Evolutionary conservation across 805 yeast genomes (phyloP).

Genomic region (Maudiozyma turicensis): DNA sequence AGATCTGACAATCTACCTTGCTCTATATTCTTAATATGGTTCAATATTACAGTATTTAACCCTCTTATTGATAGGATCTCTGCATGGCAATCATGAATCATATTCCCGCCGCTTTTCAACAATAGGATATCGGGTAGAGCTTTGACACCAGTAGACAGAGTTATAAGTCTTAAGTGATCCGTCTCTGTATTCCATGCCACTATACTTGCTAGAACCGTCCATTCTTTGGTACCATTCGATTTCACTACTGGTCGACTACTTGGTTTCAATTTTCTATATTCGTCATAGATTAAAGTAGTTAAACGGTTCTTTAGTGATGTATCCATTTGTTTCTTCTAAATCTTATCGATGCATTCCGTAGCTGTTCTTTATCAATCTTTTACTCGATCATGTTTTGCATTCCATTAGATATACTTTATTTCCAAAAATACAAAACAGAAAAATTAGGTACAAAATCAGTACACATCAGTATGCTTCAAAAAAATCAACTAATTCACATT

Average conservation of each 20-base stretch:
- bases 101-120: slow-evolving; percentile 38
- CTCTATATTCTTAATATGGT: slow-evolving; percentile 31
- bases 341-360: neutral
- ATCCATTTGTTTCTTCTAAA: neutral
- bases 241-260: slow-evolving; percentile 50
- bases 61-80: slow-evolving; percentile 68
- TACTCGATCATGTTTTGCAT: no score
- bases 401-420: no score
- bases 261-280: slow-evolving; percentile 27
- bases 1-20: slow-evolving; percentile 10
- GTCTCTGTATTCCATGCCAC: slow-evolving; percentile 34
- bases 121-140: slow-evolving; percentile 49
- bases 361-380: no score
- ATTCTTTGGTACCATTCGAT: slow-evolving; percentile 61
- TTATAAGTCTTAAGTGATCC: slow-evolving; percentile 30
- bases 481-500: no score
- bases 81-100: slow-evolving; percentile 87
- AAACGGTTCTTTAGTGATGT: neutral
- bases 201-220: slow-evolving; percentile 77
- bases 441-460: no score
- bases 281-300: slow-evolving; percentile 6
- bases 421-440: no score
- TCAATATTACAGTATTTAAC: slow-evolving; percentile 51
- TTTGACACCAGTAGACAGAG: slow-evolving; percentile 77
- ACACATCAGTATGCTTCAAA: no score